Evolutionary conservation across 108 stramenopile genomes (phyloP).

Genomic region (Hondaea fermentalgiana): DNA sequence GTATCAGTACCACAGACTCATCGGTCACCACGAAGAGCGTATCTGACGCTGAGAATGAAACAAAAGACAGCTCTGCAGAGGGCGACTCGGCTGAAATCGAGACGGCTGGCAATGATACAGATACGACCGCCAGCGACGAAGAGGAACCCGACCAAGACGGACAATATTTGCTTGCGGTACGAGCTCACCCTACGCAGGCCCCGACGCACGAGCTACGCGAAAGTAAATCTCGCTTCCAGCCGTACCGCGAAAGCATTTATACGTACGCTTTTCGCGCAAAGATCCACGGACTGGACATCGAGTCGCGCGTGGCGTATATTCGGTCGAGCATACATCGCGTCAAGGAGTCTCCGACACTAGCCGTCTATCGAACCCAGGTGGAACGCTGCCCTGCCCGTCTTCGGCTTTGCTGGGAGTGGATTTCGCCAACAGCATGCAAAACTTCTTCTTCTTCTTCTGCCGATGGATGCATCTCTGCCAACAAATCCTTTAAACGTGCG

Average conservation of each 20-base stretch:
- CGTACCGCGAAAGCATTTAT: background rate
- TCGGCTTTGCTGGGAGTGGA: background rate
- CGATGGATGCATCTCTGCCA: too few species aligned
- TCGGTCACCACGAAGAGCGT: too few species aligned
- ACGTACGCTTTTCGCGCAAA: background rate
- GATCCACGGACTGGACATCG: background rate
- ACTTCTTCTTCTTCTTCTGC: too few species aligned
- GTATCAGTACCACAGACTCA: too few species aligned
- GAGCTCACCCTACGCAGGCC: background rate
- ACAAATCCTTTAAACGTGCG: background rate
- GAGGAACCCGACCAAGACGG: too few species aligned
- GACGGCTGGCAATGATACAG: too few species aligned
- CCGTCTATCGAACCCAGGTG: background rate
- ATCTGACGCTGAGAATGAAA: too few species aligned
- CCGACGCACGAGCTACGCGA: background rate
- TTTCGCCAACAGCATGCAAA: background rate
- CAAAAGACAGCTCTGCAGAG: too few species aligned
- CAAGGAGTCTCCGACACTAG: background rate
- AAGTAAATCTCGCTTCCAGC: background rate
- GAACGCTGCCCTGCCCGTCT: background rate
- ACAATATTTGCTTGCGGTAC: background rate
- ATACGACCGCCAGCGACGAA: too few species aligned
- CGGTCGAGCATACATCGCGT: background rate
- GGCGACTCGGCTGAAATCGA: too few species aligned
- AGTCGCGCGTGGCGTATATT: background rate